Evolutionary conservation across 2,329 filamentous ascomycete species (phyloP).

Genomic region (Aphanocladium album): DNA sequence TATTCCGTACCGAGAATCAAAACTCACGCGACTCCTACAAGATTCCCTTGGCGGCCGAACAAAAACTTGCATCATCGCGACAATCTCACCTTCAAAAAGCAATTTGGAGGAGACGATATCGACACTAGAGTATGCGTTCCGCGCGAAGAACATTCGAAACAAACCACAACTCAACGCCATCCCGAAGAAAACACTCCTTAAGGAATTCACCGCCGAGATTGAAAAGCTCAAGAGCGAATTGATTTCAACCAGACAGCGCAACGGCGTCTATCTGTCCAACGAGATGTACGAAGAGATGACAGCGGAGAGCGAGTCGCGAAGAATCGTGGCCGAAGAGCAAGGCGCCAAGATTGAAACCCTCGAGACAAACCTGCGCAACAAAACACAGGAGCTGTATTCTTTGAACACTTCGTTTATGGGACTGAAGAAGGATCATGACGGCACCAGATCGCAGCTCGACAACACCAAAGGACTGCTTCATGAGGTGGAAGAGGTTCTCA

Average conservation of each 20-base stretch:
- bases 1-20: slow-evolving; percentile 90
- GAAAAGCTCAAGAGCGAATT: slow-evolving; percentile 92
- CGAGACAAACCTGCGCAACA: slow-evolving; percentile 85
- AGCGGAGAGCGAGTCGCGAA: slow-evolving; percentile 83
- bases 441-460: slow-evolving; percentile 65
- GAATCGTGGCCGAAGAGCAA: slow-evolving; percentile 90
- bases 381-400: slow-evolving; percentile 85
- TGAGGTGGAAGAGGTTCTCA: slow-evolving; percentile 80
- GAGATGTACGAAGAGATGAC: slow-evolving; percentile 89
- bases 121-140: slow-evolving; percentile 94
- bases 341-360: slow-evolving; percentile 87
- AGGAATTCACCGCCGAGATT: slow-evolving; percentile 87
- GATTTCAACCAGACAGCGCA: slow-evolving; percentile 85
- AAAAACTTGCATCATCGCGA: slow-evolving; percentile 98
- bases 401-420: slow-evolving; percentile 83
- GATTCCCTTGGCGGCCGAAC: slow-evolving; percentile 93
- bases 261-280: slow-evolving; percentile 89
- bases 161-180: slow-evolving; percentile 93
- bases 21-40: slow-evolving; percentile 89
- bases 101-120: slow-evolving; percentile 98
- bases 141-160: slow-evolving; percentile 97
- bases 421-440: slow-evolving; percentile 85
- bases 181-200: slow-evolving; percentile 87
- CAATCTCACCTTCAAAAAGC: slow-evolving; percentile 87
- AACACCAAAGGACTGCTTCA: slow-evolving; percentile 77